Conservation (phyloP, 2,329 filamentous ascomycete genomes). For the Arthrobotrys pseudoclavata region DNA sequence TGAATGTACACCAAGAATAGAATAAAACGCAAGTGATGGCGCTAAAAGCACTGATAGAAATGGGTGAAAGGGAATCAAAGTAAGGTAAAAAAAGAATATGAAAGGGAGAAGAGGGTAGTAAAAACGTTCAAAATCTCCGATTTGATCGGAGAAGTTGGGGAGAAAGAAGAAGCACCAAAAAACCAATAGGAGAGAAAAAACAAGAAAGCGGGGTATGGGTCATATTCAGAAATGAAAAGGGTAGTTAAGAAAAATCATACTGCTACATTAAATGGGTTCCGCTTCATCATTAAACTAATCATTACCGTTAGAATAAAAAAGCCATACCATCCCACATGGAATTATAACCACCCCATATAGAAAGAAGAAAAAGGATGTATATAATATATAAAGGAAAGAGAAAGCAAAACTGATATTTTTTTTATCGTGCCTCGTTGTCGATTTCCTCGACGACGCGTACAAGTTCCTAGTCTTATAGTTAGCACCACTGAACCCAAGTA, state of each 20-base stretch:
- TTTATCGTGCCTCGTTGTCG: slow-evolving; percentile 60
- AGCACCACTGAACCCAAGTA: slow-evolving; percentile 14
- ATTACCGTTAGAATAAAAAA: slow-evolving; percentile 28
- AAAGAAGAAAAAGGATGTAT: background rate
- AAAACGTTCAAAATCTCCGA: slow-evolving; percentile 3
- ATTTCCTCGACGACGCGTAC: slow-evolving; percentile 63
- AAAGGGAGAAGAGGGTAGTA: background rate
- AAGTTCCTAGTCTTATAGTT: slow-evolving; percentile 59
- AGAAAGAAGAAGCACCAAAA: background rate
- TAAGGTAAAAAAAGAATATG: background rate
- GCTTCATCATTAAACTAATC: slow-evolving; percentile 34
- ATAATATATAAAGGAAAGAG: background rate
- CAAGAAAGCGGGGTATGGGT: slow-evolving; percentile 17
- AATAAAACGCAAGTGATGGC: background rate
- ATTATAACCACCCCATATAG: slow-evolving; percentile 13
- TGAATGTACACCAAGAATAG: slow-evolving; percentile 23
- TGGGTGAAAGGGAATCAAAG: background rate
- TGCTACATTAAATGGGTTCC: slow-evolving; percentile 37
- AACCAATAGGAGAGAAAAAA: background rate
- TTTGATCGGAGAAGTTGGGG: background rate
- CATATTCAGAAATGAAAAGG: slow-evolving; percentile 5
- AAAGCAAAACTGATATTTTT: slow-evolving; percentile 2
- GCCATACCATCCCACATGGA: slow-evolving; percentile 29
- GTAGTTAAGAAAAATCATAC: slow-evolving; percentile 35
- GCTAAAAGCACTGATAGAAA: slow-evolving; percentile 13